Evolutionary conservation across 2,329 filamentous ascomycete genomes (phyloP).

Genomic region (Tolypocladium ophioglossoides): DNA sequence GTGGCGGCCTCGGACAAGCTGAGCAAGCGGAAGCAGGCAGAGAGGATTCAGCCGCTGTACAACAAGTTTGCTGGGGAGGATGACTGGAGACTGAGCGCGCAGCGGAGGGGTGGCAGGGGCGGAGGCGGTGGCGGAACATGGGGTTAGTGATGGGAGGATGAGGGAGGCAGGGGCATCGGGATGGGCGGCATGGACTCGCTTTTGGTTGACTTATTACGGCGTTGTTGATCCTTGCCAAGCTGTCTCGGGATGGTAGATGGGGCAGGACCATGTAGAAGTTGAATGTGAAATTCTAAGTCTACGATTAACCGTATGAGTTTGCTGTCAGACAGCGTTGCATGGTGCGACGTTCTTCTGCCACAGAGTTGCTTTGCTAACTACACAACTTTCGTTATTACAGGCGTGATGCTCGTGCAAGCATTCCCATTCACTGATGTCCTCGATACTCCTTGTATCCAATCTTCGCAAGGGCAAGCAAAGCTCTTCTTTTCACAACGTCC

Average conservation of each 20-base stretch:
- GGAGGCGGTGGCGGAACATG: slow-evolving; percentile 87
- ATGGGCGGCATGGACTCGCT: neutral
- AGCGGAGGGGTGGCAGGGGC: slow-evolving; percentile 72
- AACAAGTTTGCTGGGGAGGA: slow-evolving; percentile 89
- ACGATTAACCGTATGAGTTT: too few species aligned
- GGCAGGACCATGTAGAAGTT: neutral
- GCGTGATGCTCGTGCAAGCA: neutral
- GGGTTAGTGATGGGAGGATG: slow-evolving; percentile 44
- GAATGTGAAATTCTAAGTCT: neutral
- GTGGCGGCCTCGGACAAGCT: slow-evolving; percentile 79
- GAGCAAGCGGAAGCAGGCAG: slow-evolving; percentile 85
- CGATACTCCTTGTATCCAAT: neutral
- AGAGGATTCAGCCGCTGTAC: slow-evolving; percentile 90
- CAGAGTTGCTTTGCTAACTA: too few species aligned
- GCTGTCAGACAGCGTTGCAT: too few species aligned
- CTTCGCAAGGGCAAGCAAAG: too few species aligned
- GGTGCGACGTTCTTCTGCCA: too few species aligned
- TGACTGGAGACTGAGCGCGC: slow-evolving; percentile 87
- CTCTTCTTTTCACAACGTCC: too few species aligned
- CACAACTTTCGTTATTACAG: too few species aligned
- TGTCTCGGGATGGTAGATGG: neutral
- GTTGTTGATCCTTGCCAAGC: neutral
- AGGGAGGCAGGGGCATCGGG: too few species aligned
- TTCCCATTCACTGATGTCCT: too few species aligned
- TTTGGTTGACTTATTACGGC: neutral